phyloP scores from a whole-genome alignment of 371 early-diverging fungal species.

The Syncephalastrum contaminatum region DNA sequence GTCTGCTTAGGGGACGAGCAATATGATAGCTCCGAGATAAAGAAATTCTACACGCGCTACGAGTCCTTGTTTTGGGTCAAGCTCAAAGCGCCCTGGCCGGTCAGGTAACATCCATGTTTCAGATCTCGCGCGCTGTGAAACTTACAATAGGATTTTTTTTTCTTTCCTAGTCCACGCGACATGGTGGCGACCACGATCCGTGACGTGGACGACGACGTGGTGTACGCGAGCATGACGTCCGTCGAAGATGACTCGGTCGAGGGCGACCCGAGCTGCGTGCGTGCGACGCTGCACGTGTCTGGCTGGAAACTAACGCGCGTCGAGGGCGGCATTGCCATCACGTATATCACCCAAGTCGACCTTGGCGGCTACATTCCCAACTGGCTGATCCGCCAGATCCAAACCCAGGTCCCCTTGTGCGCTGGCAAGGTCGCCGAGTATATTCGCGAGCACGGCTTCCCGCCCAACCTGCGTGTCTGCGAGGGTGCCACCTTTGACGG shows the following conservation, averaged over 20 bases:
- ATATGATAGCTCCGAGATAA: constrained; percentile 36
- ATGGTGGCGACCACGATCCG: constrained; percentile 12
- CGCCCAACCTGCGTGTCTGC: constrained; percentile 16
- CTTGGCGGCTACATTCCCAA: constrained; percentile 40
- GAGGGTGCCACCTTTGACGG: constrained; percentile 14
- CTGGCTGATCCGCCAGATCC: constrained; percentile 26
- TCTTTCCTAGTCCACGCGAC: constrained; percentile 19
- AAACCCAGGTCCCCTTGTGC: constrained; percentile 36
- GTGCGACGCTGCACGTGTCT: constrained; percentile 32
- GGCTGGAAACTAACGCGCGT: constrained; percentile 36
- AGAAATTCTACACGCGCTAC: constrained; percentile 18
- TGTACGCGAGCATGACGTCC: constrained; percentile 24
- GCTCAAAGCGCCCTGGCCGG: constrained; percentile 15
- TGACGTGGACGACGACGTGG: constrained; percentile 9
- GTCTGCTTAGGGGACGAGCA: constrained; percentile 22
- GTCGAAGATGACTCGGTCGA: constrained; percentile 31
- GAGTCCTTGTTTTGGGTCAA: constrained; percentile 8
- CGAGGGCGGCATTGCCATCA: constrained; percentile 23
- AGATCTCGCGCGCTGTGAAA: constrained; percentile 9
- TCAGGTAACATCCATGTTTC: constrained; percentile 5
- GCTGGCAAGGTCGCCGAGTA: constrained; percentile 32
- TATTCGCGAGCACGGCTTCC: constrained; percentile 24
- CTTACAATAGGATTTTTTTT: constrained; percentile 3
- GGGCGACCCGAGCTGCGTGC: constrained; percentile 25
- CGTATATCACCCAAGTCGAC: constrained; percentile 42